Evolutionary conservation across 2,329 filamentous ascomycete genomes (phyloP), one percentile per base, ranked within the genome.

Genomic region (Fusarium sp.): DNA sequence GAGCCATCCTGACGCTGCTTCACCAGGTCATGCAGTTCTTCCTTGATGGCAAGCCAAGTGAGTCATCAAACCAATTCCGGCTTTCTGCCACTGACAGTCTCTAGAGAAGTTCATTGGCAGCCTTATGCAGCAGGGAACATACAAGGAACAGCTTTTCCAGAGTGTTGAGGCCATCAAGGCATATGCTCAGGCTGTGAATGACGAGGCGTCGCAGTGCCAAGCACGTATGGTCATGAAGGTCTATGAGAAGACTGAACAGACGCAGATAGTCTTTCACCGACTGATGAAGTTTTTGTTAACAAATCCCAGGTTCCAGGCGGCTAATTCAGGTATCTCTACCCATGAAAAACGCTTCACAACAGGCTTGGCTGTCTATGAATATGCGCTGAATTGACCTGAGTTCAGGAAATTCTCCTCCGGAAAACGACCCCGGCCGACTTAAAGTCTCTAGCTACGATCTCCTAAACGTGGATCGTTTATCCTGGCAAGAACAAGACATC

Each of bases 51-150:
- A 42, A 42, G n/a, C 10, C 41, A 42, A 42, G n/a, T 8, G 23
- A 1, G 41, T 18, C 41, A 23, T 5, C 5, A 42, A 1, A 42
- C 1, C n/a, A 42, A 18, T 18, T 18, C 1, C 16, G 1, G n/a
- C 10, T 23, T 8, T 23, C 16, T 42, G n/a, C 12, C 15, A 12
- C 41, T 42, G 7, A 42, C 16, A 18, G 15, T 18, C 7, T 42
- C 15, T 42, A 42, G 41, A 12, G 10, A 42, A 42, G 16, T 42
- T 42, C 15, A 42, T 42, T 10, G 16, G 41, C n/a, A 42, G 16
- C 1, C 41, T 42, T 23, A 18, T 18, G 5, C 41, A 42, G 41
- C n/a, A 42, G n/a, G 41, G 10, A 1, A 3, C 16, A 8, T 42
- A 42, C n/a, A 42, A 42, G 7, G 41, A 42, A 18, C n/a, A 5